Evolutionary conservation across 2,329 filamentous ascomycete genomes (phyloP).

Genomic region (Dactylella cylindrospora): DNA sequence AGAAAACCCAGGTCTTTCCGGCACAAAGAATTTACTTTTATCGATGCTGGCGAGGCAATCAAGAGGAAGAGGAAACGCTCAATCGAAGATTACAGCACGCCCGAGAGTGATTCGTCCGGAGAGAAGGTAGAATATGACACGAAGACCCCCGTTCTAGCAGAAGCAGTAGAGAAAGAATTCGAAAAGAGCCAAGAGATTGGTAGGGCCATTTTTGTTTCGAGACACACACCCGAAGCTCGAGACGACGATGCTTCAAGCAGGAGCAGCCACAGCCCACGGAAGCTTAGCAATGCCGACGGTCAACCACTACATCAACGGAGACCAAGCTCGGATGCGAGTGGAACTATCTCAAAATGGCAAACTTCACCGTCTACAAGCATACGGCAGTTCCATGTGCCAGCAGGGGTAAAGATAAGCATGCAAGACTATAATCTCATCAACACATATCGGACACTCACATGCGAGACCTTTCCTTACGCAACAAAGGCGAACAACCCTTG

Average conservation of each 20-base stretch:
- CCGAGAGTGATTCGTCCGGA: neutral
- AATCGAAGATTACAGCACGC: neutral
- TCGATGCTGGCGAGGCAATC: conserved; percentile 9
- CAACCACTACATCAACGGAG: neutral
- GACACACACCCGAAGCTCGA: neutral
- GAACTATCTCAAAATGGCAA: conserved; percentile 26
- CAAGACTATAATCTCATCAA: conserved; percentile 34
- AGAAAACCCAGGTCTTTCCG: too few relatives aligned
- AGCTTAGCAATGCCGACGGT: neutral
- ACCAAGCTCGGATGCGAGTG: neutral
- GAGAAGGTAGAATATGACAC: neutral
- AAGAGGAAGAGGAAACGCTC: conserved; percentile 10
- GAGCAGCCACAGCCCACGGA: too few relatives aligned
- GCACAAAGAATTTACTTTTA: conserved; percentile 39
- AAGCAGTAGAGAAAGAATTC: conserved; percentile 10
- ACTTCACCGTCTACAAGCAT: conserved; percentile 28
- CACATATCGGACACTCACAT: conserved; percentile 22
- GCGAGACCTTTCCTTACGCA: conserved; percentile 27
- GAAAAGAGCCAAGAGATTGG: conserved; percentile 18
- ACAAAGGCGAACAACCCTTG: conserved; percentile 14
- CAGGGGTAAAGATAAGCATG: conserved; percentile 9
- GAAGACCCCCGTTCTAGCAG: neutral
- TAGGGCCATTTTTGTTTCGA: conserved; percentile 10
- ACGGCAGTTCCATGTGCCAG: conserved; percentile 2
- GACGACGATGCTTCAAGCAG: neutral